Conservation (phyloP, 257 asterid genomes). For the Solanum medicagineum region DNA sequence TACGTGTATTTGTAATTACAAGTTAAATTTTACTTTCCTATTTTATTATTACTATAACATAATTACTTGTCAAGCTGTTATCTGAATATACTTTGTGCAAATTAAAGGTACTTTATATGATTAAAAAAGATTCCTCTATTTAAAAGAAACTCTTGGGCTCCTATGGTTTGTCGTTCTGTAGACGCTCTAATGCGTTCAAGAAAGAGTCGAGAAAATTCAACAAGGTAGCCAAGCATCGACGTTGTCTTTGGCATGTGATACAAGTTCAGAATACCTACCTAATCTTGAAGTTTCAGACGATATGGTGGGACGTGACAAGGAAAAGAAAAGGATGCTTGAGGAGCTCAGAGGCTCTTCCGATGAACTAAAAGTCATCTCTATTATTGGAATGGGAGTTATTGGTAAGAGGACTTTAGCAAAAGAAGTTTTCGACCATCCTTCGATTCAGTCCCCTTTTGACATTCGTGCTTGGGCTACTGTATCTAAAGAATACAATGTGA, state of each 20-base stretch:
- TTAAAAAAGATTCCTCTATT: too few relatives aligned
- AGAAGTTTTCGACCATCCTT: not conserved
- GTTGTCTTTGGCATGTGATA: not conserved
- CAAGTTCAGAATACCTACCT: not conserved
- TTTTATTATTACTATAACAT: too few relatives aligned
- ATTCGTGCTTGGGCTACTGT: constrained; percentile 1
- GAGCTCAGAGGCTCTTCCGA: not conserved
- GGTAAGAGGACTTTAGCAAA: constrained; percentile 10
- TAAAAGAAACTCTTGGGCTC: too few relatives aligned
- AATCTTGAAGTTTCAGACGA: not conserved
- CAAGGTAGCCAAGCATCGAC: not conserved
- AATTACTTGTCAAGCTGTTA: too few relatives aligned
- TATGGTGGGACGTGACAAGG: not conserved
- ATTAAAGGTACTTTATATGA: too few relatives aligned
- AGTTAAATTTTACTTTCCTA: too few relatives aligned
- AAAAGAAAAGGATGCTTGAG: not conserved
- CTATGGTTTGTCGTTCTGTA: too few relatives aligned
- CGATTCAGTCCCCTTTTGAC: not conserved
- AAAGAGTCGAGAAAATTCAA: not conserved
- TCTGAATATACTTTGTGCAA: too few relatives aligned
- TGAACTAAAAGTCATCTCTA: not conserved
- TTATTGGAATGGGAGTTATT: constrained; percentile 5
- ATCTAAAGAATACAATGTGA: not conserved
- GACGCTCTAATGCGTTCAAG: too few relatives aligned
- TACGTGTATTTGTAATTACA: too few relatives aligned